These are phyloP conservation scores for Russula emetica DNA, from an alignment of 768 basidiomycete genomes.

Conservation along the genomic window DNA sequence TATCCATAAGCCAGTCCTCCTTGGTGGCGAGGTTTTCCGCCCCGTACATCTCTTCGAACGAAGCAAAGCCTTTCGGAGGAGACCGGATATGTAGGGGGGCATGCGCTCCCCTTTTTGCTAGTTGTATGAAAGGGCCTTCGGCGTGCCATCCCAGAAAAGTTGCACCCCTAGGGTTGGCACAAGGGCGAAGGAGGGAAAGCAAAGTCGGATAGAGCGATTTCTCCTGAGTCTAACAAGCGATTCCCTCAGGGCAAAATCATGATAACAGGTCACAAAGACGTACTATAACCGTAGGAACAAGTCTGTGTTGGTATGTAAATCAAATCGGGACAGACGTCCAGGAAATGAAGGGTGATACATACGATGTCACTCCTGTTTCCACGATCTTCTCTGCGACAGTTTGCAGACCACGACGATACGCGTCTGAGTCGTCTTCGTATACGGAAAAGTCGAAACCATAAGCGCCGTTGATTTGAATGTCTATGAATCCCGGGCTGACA, in stretches of 20 bases:
- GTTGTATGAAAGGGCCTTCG: constrained; percentile 85
- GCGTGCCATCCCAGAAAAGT: constrained; percentile 85
- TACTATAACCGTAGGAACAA: constrained; percentile 54
- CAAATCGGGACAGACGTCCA: constrained; percentile 3
- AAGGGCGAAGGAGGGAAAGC: constrained; percentile 62
- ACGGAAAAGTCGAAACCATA: constrained; percentile 87
- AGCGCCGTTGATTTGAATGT: constrained; percentile 87
- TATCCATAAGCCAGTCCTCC: constrained; percentile 64
- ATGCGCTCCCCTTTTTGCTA: constrained; percentile 82
- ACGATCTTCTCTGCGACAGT: constrained; percentile 70
- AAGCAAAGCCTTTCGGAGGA: constrained; percentile 57
- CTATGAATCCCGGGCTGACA: constrained; percentile 81
- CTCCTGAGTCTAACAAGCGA: constrained; percentile 61
- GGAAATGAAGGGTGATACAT: constrained; percentile 36
- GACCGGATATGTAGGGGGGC: constrained; percentile 58
- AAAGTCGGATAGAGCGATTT: constrained; percentile 68
- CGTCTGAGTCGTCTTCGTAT: constrained; percentile 64
- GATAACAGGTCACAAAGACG: constrained; percentile 28
- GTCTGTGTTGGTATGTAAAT: constrained; percentile 19
- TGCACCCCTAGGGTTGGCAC: constrained; percentile 59
- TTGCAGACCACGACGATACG: constrained; percentile 64
- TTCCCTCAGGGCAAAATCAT: not conserved
- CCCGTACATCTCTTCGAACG: constrained; percentile 76
- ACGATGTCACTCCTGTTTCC: constrained; percentile 88
- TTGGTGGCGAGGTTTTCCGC: constrained; percentile 54